Base-by-base conservation (phyloP, 768 basidiomycete genomes). In the Termitomyces sp. region DNA sequence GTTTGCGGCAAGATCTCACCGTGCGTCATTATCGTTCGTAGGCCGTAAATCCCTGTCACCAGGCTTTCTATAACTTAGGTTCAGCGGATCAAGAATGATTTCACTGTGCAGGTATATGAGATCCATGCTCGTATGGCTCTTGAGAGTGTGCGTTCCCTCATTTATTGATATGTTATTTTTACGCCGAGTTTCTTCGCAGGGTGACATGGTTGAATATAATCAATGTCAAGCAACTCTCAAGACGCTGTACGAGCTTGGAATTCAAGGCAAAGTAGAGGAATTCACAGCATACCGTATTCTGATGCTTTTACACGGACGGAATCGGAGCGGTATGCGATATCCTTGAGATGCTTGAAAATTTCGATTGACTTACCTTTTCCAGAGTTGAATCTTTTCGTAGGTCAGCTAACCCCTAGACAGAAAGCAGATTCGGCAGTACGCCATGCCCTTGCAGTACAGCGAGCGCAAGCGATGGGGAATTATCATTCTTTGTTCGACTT, bases 181-280 rank as follows among this genome's bases (percentile, higher is more conserved):
- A 51, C 41, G 31, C 41, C n/a, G n/a, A n/a, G n/a, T n/a, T 16
- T 6, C 45, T 41, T 42, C 57, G 15, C 72, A 99, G 96, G 84
- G 81, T 67, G 97, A 99, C 72, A 90, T 99, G 81, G 94, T 97
- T 63, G 97, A 99, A 82, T 98, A 96, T 70, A 98, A 97, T 72
- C 92, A 95, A 72, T 99, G 97, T 73, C 94, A 98, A 72, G 89
- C 90, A 31, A 89, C 92, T 62, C 76, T 98, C 45, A 89, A 88
- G 67, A 82, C 83, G 51, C 83, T 99, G 26, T 98, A 99, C 72
- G 94, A 96, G 62, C 84, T 95, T 56, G 94, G 94, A 42, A 86
- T 99, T 52, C 85, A 87, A 48, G 97, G 95, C 53, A 90, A 92
- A 69, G 88, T 88, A 10, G 92, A 96, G 68, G 97, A 99, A 74